Conservation (phyloP, 2,329 filamentous ascomycete species). For the Diaporthe caulivora region DNA sequence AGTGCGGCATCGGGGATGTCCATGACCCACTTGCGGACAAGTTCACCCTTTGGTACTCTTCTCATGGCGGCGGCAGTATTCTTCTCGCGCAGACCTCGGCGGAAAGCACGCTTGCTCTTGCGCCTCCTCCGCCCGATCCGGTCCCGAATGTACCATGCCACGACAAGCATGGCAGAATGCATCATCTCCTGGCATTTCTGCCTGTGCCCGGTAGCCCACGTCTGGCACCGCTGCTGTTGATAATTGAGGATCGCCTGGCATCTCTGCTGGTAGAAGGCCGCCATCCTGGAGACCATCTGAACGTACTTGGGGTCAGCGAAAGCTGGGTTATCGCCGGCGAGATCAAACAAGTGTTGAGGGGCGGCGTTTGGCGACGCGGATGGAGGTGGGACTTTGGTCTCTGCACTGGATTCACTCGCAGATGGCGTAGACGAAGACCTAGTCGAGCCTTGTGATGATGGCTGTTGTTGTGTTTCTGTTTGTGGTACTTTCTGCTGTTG, state of each 20-base stretch:
- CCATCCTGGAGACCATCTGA: constrained; percentile 61
- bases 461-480: constrained; percentile 24
- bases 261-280: constrained; percentile 62
- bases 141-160: constrained; percentile 64
- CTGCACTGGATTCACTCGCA: constrained; percentile 32
- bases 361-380: constrained; percentile 17
- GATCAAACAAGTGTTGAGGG: constrained; percentile 29
- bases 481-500: constrained; percentile 37
- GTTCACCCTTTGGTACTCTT: constrained; percentile 52
- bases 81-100: constrained; percentile 52
- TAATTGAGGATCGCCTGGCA: constrained; percentile 60
- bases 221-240: constrained; percentile 62
- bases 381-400: constrained; percentile 34
- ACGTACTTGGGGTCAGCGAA: constrained; percentile 55
- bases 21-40: constrained; percentile 59
- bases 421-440: constrained; percentile 34
- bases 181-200: constrained; percentile 63
- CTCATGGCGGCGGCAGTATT: constrained; percentile 39
- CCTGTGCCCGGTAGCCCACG: constrained; percentile 60
- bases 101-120: constrained; percentile 56
- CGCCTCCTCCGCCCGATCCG: constrained; percentile 58
- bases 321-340: constrained; percentile 32
- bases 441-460: constrained; percentile 16
- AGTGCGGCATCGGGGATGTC: constrained; percentile 51
- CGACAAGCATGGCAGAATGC: constrained; percentile 62